Evolutionary conservation across 352 stramenopile genomes (phyloP).

Genomic region (Thraustotheca clavata): DNA sequence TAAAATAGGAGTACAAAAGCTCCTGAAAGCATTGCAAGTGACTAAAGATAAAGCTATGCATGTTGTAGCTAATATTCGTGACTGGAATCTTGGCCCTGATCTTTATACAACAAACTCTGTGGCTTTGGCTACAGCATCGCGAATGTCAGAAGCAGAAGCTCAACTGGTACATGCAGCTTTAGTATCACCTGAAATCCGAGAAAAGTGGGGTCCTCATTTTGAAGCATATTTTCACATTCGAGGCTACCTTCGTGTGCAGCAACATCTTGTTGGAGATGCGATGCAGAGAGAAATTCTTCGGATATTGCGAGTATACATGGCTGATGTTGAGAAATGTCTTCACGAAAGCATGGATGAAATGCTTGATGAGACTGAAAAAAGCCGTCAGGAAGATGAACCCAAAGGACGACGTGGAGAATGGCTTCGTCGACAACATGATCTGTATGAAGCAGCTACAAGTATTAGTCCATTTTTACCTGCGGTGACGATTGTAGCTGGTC

Average conservation of each 20-base stretch:
- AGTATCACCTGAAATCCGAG: not conserved
- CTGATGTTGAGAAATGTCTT: not conserved
- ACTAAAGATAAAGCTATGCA: not conserved
- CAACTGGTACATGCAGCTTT: not conserved
- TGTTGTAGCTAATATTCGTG: not conserved
- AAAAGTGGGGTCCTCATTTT: not conserved
- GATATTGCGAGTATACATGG: not conserved
- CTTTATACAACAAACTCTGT: not conserved
- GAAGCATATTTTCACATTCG: slow-evolving; percentile 5
- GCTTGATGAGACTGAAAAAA: not conserved
- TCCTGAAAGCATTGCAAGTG: not conserved
- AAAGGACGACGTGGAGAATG: not conserved
- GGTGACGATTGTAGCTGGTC: not conserved
- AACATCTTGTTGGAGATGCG: slow-evolving; percentile 4
- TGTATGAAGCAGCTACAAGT: not conserved
- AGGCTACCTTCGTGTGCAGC: slow-evolving; percentile 2
- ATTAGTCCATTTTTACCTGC: not conserved
- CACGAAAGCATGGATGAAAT: slow-evolving; percentile 6
- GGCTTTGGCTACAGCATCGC: not conserved
- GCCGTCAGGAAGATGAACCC: not conserved
- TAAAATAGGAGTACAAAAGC: not conserved
- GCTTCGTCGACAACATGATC: not conserved
- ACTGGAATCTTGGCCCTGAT: slow-evolving; percentile 2
- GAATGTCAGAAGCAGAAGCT: not conserved
- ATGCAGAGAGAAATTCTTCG: slow-evolving; percentile 12